Conservation (phyloP, 768 basidiomycete genomes). For the Gymnopilus dilepis region DNA sequence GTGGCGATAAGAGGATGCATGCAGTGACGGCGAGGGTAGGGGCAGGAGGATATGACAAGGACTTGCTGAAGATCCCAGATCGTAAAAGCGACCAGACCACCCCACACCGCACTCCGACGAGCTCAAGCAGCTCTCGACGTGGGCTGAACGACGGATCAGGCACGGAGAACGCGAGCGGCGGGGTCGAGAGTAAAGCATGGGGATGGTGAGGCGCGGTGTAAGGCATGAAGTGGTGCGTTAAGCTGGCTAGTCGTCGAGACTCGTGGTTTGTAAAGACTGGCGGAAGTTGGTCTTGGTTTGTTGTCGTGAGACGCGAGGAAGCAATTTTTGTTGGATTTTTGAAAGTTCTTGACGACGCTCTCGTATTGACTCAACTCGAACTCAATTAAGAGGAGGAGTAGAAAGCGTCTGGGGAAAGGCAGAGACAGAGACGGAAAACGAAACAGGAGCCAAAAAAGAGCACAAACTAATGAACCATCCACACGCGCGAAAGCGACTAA, state of each 20-base stretch:
- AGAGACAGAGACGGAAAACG: neutral
- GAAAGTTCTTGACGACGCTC: neutral
- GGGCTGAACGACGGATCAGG: neutral
- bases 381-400: conserved; percentile 12
- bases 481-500: neutral
- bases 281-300: neutral
- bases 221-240: neutral
- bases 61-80: neutral
- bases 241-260: neutral
- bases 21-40: no score
- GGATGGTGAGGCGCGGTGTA: neutral
- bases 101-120: neutral
- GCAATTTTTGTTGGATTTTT: neutral
- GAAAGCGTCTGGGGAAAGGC: neutral
- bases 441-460: neutral
- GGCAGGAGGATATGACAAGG: no score
- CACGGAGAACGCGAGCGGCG: neutral
- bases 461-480: neutral
- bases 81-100: neutral
- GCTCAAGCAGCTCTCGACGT: conserved; percentile 2
- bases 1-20: no score
- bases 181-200: neutral
- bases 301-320: neutral
- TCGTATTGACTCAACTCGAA: conserved; percentile 1
- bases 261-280: neutral